phyloP scores from a whole-genome alignment of 768 basidiomycete species.

The Crepidotus variabilis region DNA sequence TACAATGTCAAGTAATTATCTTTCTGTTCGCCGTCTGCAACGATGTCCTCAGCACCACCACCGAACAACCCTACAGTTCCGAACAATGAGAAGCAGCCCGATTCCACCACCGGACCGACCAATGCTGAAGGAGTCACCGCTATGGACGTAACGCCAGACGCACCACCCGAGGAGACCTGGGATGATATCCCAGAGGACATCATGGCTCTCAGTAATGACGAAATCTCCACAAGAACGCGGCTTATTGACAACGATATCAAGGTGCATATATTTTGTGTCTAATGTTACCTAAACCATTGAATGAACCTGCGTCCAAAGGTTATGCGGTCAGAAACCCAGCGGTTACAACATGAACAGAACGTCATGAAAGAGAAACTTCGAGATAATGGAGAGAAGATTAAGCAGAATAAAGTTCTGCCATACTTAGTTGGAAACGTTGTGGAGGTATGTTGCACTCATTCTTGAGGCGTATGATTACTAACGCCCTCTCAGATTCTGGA shows the following conservation, averaged over 20 bases:
- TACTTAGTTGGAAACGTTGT: slow-evolving; percentile 98
- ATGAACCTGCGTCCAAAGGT: slow-evolving; percentile 53
- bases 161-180: slow-evolving; percentile 74
- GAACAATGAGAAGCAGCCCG: slow-evolving; percentile 52
- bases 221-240: slow-evolving; percentile 84
- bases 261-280: slow-evolving; percentile 32
- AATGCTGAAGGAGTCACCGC: slow-evolving; percentile 31
- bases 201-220: slow-evolving; percentile 71
- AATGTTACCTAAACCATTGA: neutral
- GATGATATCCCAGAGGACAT: slow-evolving; percentile 92
- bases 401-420: slow-evolving; percentile 98
- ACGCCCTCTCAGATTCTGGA: slow-evolving; percentile 70
- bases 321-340: slow-evolving; percentile 91
- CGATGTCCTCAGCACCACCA: slow-evolving; percentile 59
- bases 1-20: slow-evolving; percentile 10
- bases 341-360: slow-evolving; percentile 90
- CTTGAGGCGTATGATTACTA: neutral
- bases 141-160: slow-evolving; percentile 79
- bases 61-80: slow-evolving; percentile 42
- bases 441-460: slow-evolving; percentile 51
- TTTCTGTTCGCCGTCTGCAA: slow-evolving; percentile 13
- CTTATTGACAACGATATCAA: slow-evolving; percentile 97
- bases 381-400: slow-evolving; percentile 97
- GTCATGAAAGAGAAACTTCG: slow-evolving; percentile 99
- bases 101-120: slow-evolving; percentile 28